Evolutionary conservation across 495 filamentous ascomycete genomes (phyloP).

Genomic region (Podospora anserina): DNA sequence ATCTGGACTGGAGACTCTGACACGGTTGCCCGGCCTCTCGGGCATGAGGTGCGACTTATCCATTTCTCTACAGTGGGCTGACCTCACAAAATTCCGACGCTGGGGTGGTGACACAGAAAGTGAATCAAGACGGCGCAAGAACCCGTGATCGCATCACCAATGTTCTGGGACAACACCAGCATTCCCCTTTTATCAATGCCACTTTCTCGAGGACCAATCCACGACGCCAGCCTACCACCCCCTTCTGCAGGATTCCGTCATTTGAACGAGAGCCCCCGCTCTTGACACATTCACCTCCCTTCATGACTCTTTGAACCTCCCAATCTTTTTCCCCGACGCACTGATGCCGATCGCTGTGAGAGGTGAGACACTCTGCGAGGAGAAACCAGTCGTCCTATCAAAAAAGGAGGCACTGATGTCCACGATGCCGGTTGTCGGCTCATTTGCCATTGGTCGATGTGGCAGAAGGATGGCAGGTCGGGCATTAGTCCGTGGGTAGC

Average conservation of each 20-base stretch:
- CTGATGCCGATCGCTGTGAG: not conserved
- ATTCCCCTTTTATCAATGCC: not conserved
- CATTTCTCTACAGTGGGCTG: slow-evolving; percentile 15
- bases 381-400: not conserved
- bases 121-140: not conserved
- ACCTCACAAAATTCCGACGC: slow-evolving; percentile 5
- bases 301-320: not conserved
- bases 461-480: not conserved
- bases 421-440: not conserved
- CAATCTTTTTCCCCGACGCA: not conserved
- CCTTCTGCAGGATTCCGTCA: slow-evolving; percentile 4
- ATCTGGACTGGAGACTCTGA: not conserved
- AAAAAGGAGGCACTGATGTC: not conserved
- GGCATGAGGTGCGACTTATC: slow-evolving; percentile 29
- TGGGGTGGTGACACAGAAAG: not conserved
- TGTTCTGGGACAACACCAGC: not conserved
- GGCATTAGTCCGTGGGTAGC: not conserved
- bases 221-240: not conserved
- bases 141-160: not conserved
- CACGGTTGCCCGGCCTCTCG: slow-evolving; percentile 10
- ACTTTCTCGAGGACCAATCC: not conserved
- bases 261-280: not conserved
- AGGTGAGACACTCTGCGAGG: not conserved
- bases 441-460: not conserved
- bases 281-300: not conserved